phyloP scores from a whole-genome alignment of 2,329 filamentous ascomycete genomes.

The Fusarium sp. region DNA sequence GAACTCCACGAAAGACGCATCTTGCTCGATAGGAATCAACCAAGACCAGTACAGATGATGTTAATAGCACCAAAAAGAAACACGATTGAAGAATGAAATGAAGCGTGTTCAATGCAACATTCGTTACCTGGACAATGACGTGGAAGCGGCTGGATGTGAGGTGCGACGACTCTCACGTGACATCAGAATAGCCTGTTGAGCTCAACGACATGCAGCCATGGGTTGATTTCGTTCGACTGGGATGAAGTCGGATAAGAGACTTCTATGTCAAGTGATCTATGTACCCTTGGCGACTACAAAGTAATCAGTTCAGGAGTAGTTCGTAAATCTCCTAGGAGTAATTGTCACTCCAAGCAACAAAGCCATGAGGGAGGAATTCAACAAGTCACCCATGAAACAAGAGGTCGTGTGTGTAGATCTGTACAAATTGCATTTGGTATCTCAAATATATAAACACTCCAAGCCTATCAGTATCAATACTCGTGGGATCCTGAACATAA shows the following conservation, averaged over 20 bases:
- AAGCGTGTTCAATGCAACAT: not conserved
- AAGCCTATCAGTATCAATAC: not conserved
- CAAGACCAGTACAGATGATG: not conserved
- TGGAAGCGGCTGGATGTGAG: not conserved
- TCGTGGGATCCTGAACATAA: constrained; percentile 6
- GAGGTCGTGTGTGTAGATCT: not conserved
- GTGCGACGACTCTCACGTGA: constrained; percentile 7
- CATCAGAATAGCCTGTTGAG: not conserved
- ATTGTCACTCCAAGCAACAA: not conserved
- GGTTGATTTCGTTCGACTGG: not conserved
- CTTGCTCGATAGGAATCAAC: not conserved
- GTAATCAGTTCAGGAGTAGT: not conserved
- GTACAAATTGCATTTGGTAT: constrained; percentile 22
- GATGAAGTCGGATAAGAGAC: not conserved
- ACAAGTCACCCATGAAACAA: not conserved
- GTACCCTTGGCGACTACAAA: not conserved
- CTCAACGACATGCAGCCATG: not conserved
- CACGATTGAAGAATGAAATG: not conserved
- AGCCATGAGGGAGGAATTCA: not conserved
- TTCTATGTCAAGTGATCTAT: not conserved
- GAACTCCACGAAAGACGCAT: constrained; percentile 32
- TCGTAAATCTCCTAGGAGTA: not conserved
- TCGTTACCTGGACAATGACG: not conserved
- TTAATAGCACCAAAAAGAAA: not conserved
- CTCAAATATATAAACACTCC: constrained; percentile 2